These are phyloP conservation scores for Sporobolomyces roseus DNA, from an alignment of 768 basidiomycete genomes.

Conservation along the genomic window DNA sequence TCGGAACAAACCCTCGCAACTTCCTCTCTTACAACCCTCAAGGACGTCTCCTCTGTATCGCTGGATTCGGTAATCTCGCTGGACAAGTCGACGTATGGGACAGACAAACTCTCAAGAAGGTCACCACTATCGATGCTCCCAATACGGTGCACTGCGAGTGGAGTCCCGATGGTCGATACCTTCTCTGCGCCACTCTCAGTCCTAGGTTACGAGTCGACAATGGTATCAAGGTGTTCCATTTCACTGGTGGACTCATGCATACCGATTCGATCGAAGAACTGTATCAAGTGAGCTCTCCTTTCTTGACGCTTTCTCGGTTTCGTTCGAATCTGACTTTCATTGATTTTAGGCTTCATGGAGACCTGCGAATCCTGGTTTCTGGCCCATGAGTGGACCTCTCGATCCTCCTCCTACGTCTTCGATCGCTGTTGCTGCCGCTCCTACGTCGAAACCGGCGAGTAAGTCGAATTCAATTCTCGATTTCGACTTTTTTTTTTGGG, in stretches of 20 bases:
- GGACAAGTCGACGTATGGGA: constrained; percentile 92
- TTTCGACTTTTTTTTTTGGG: constrained; percentile 31
- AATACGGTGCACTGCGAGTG: constrained; percentile 94
- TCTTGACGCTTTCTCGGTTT: not conserved
- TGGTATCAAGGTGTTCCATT: constrained; percentile 94
- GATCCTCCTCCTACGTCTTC: constrained; percentile 63
- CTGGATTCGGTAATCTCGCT: constrained; percentile 94
- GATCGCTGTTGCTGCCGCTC: constrained; percentile 51
- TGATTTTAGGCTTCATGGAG: constrained; percentile 64
- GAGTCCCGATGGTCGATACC: constrained; percentile 87
- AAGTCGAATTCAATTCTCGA: constrained; percentile 42
- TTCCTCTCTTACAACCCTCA: constrained; percentile 94
- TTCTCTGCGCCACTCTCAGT: constrained; percentile 91
- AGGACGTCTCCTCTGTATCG: constrained; percentile 76
- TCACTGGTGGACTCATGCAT: constrained; percentile 79
- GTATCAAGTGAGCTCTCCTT: constrained; percentile 60
- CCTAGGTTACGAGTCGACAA: constrained; percentile 95
- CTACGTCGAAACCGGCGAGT: constrained; percentile 56
- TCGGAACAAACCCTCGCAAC: constrained; percentile 83
- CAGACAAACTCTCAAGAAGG: constrained; percentile 74
- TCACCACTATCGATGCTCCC: constrained; percentile 75
- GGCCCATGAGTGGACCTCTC: constrained; percentile 64
- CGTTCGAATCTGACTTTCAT: not conserved
- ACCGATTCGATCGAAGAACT: constrained; percentile 77
- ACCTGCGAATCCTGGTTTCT: constrained; percentile 64